phyloP scores from a whole-genome alignment of 1,284 basidiomycete genomes.

The Austroboletus niveus region DNA sequence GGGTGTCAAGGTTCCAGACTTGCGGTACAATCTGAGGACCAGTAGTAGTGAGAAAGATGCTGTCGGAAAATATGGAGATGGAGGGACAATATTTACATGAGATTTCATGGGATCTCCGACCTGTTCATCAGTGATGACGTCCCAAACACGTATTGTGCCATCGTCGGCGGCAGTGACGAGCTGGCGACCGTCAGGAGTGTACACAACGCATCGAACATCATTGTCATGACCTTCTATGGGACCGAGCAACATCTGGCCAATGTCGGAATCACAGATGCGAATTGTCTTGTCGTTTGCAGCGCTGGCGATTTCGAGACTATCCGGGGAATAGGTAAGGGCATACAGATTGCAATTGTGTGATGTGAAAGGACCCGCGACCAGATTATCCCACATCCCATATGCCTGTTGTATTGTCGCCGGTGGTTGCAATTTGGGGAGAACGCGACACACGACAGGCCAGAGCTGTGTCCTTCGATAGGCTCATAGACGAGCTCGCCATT shows the following conservation, averaged over 20 bases:
- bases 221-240: slow-evolving; percentile 30
- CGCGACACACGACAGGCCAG: slow-evolving; percentile 31
- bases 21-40: slow-evolving; percentile 29
- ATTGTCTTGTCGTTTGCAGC: slow-evolving; percentile 31
- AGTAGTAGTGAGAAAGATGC: slow-evolving; percentile 30
- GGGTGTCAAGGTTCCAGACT: slow-evolving; percentile 28
- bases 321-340: slow-evolving; percentile 32
- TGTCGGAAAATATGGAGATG: slow-evolving; percentile 32
- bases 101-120: slow-evolving; percentile 32
- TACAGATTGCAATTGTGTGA: slow-evolving; percentile 33
- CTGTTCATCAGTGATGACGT: slow-evolving; percentile 27
- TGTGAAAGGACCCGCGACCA: slow-evolving; percentile 28
- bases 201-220: slow-evolving; percentile 30
- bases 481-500: slow-evolving; percentile 25
- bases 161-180: slow-evolving; percentile 31
- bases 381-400: slow-evolving; percentile 30
- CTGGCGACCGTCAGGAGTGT: slow-evolving; percentile 27
- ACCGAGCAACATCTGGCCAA: slow-evolving; percentile 27
- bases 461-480: slow-evolving; percentile 28
- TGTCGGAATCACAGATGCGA: slow-evolving; percentile 32
- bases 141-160: slow-evolving; percentile 31
- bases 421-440: slow-evolving; percentile 35
- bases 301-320: slow-evolving; percentile 33
- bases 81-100: slow-evolving; percentile 30
- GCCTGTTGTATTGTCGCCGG: slow-evolving; percentile 34